Conservation (phyloP, 371 early-diverging fungal genomes). For the Batkoa obscura region DNA sequence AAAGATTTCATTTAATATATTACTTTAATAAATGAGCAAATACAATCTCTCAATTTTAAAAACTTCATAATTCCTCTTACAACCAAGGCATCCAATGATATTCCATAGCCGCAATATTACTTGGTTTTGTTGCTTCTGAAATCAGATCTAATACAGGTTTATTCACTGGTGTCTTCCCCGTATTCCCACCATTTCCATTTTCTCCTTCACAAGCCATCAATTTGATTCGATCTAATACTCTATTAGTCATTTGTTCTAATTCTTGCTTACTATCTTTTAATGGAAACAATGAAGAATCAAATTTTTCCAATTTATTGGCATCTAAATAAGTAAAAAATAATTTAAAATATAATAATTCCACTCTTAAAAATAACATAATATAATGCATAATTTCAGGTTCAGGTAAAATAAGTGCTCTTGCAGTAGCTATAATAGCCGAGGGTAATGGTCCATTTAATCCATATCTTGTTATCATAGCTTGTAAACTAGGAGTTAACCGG, state of each 20-base stretch:
- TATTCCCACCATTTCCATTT: slow-evolving; percentile 8
- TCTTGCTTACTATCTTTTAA: no score
- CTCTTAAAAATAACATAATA: slow-evolving; percentile 10
- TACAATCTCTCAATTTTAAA: no score
- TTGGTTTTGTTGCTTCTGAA: slow-evolving; percentile 74
- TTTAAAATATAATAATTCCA: slow-evolving; percentile 3
- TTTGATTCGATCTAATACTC: not conserved
- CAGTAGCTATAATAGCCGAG: slow-evolving; percentile 57
- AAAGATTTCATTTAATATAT: no score
- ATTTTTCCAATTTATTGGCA: slow-evolving; percentile 4
- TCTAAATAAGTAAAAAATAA: not conserved
- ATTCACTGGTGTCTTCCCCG: slow-evolving; percentile 29
- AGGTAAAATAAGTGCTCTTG: slow-evolving; percentile 51
- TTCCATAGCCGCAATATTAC: slow-evolving; percentile 85
- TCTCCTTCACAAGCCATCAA: not conserved
- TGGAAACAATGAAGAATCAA: no score
- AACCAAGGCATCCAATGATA: slow-evolving; percentile 14
- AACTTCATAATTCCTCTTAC: no score
- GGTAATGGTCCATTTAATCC: slow-evolving; percentile 86
- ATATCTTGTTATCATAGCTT: slow-evolving; percentile 75
- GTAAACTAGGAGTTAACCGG: slow-evolving; percentile 92
- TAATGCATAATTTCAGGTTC: slow-evolving; percentile 17
- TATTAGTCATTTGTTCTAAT: slow-evolving; percentile 10
- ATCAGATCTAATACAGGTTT: slow-evolving; percentile 73
- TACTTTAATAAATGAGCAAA: no score